phyloP scores from a whole-genome alignment of 345 rosid genomes.

The Geranium rotundifolium region DNA sequence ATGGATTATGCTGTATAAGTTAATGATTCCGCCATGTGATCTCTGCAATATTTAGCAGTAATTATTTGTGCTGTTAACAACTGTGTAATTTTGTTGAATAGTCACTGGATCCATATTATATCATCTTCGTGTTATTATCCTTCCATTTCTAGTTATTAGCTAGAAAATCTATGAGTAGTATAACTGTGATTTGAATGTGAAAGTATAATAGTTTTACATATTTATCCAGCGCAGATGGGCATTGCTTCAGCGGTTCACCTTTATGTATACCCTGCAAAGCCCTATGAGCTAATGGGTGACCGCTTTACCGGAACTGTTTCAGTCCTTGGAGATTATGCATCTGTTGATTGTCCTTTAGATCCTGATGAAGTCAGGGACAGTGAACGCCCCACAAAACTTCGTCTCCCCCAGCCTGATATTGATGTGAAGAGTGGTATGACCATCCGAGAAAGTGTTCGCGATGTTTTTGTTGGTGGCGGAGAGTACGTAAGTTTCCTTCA shows the following conservation, averaged over 20 bases:
- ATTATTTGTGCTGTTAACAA: neutral
- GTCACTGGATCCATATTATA: no score
- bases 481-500: constrained; percentile 61
- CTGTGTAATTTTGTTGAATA: neutral
- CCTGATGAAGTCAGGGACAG: constrained; percentile 98
- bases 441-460: constrained; percentile 80
- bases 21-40: no score
- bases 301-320: constrained; percentile 63
- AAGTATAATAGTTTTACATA: constrained; percentile 29
- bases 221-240: constrained; percentile 91
- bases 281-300: constrained; percentile 88
- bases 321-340: constrained; percentile 92
- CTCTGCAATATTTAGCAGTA: no score
- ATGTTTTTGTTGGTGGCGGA: constrained; percentile 84
- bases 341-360: constrained; percentile 83
- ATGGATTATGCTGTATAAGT: no score
- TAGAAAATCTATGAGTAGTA: neutral
- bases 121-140: no score
- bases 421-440: constrained; percentile 79
- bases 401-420: constrained; percentile 71
- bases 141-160: neutral
- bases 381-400: constrained; percentile 90
- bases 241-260: constrained; percentile 94
- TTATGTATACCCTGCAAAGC: constrained; percentile 85
- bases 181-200: constrained; percentile 6